Conservation (phyloP, 139 green algal genomes). For the Chlorella sp. region DNA sequence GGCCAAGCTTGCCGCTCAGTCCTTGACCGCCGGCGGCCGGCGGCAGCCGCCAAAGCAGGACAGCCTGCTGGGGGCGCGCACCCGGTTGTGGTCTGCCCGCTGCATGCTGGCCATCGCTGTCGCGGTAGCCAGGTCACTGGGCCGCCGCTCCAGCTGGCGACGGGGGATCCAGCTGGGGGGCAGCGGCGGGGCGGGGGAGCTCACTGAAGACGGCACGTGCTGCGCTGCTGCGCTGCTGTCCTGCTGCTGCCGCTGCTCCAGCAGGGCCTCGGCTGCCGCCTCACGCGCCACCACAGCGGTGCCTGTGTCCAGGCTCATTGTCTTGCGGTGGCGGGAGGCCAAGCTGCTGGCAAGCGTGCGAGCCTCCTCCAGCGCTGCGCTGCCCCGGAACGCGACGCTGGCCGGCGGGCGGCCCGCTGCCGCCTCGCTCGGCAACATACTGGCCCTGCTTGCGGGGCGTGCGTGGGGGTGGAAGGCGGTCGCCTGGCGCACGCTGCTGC, state of each 20-base stretch:
- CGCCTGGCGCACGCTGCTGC: not conserved
- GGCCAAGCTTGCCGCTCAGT: not conserved
- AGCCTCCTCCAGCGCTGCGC: not conserved
- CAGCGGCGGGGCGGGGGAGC: not conserved
- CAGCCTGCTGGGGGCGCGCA: not conserved
- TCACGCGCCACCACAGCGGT: not conserved
- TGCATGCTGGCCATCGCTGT: slow-evolving; percentile 1
- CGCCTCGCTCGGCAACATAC: not conserved
- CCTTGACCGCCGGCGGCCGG: slow-evolving; percentile 6
- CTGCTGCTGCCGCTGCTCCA: not conserved
- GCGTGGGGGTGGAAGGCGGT: not conserved
- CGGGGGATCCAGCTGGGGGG: not conserved
- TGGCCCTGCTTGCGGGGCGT: too few species aligned
- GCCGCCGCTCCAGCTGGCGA: not conserved
- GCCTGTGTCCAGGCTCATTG: slow-evolving; percentile 14
- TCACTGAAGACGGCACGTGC: not conserved
- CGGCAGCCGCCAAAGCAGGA: slow-evolving; percentile 12
- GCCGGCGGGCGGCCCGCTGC: not conserved
- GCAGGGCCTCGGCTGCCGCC: not conserved
- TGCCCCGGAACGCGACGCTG: not conserved
- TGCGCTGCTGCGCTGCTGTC: not conserved
- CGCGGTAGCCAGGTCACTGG: slow-evolving; percentile 4
- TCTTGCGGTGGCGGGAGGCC: slow-evolving; percentile 7
- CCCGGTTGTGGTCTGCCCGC: not conserved
- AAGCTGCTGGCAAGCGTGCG: not conserved